Evolutionary conservation across 805 yeast species (phyloP).

Genomic region (Wickerhamiella sergipiensis): DNA sequence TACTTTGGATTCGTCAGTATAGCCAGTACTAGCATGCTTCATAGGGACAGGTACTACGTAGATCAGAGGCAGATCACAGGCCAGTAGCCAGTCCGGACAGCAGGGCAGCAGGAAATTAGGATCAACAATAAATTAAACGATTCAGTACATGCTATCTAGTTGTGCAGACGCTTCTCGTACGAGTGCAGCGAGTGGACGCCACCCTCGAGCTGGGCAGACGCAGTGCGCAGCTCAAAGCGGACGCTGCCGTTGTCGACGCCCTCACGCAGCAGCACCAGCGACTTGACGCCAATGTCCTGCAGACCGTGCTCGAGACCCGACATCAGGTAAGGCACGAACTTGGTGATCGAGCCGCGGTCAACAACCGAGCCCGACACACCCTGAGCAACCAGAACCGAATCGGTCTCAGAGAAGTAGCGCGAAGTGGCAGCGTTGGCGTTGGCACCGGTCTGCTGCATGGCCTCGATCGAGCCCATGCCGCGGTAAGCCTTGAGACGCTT

Average conservation of each 20-base stretch:
- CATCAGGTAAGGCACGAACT: slow-evolving; percentile 86
- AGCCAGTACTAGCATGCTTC: too few relatives aligned
- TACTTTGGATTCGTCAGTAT: too few relatives aligned
- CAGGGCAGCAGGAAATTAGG: background rate
- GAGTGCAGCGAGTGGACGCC: slow-evolving; percentile 95
- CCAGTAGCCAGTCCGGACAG: background rate
- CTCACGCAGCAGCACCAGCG: slow-evolving; percentile 48
- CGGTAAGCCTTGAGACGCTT: slow-evolving; percentile 93
- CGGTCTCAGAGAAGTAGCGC: slow-evolving; percentile 93
- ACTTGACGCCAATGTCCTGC: slow-evolving; percentile 87
- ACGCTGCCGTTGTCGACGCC: slow-evolving; percentile 54
- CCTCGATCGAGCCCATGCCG: slow-evolving; percentile 99
- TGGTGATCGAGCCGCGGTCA: slow-evolving; percentile 90
- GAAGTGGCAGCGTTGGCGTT: slow-evolving; percentile 96
- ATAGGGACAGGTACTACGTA: too few relatives aligned
- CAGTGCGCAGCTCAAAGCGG: slow-evolving; percentile 95
- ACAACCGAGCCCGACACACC: slow-evolving; percentile 96
- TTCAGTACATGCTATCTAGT: slow-evolving; percentile 30
- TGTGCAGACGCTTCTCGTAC: slow-evolving; percentile 93
- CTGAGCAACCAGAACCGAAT: slow-evolving; percentile 93
- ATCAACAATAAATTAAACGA: background rate
- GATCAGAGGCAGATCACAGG: too few relatives aligned
- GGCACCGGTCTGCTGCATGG: slow-evolving; percentile 82
- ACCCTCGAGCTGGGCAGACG: slow-evolving; percentile 98
- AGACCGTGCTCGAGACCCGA: slow-evolving; percentile 96